Evolutionary conservation across 1,284 basidiomycete genomes (phyloP).

Genomic region (Trametes polyzona): DNA sequence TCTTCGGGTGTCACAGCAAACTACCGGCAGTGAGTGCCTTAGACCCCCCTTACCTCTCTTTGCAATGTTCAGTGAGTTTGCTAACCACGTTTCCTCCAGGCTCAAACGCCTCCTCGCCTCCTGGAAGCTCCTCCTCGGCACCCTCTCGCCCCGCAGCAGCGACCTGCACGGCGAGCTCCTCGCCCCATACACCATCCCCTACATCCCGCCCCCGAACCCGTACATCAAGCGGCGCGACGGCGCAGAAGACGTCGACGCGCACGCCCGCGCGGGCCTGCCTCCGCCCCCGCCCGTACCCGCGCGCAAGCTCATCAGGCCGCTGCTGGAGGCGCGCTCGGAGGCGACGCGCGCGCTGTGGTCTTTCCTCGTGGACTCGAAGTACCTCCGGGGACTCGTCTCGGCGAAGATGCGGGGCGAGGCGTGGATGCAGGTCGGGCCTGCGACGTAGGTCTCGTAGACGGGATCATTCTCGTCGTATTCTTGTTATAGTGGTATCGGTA

Average conservation of each 20-base stretch:
- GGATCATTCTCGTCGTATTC: too few relatives aligned
- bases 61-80: background rate
- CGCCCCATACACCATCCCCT: constrained; percentile 25
- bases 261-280: background rate
- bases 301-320: constrained; percentile 25
- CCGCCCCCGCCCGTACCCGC: constrained; percentile 11
- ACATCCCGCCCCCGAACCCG: constrained; percentile 29
- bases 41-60: background rate
- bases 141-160: constrained; percentile 28
- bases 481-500: too few relatives aligned
- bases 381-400: constrained; percentile 18
- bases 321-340: constrained; percentile 29
- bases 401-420: constrained; percentile 17
- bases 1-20: constrained; percentile 37
- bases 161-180: constrained; percentile 20
- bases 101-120: constrained; percentile 42
- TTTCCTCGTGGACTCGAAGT: constrained; percentile 26
- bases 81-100: constrained; percentile 18
- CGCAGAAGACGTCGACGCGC: background rate
- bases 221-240: constrained; percentile 31
- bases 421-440: constrained; percentile 26
- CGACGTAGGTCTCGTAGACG: too few relatives aligned
- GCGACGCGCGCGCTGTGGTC: constrained; percentile 23
- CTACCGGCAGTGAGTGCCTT: constrained; percentile 34
- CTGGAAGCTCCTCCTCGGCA: constrained; percentile 39